phyloP scores from a whole-genome alignment of 192 early-diverging fungal species.

The Podila verticillata region DNA sequence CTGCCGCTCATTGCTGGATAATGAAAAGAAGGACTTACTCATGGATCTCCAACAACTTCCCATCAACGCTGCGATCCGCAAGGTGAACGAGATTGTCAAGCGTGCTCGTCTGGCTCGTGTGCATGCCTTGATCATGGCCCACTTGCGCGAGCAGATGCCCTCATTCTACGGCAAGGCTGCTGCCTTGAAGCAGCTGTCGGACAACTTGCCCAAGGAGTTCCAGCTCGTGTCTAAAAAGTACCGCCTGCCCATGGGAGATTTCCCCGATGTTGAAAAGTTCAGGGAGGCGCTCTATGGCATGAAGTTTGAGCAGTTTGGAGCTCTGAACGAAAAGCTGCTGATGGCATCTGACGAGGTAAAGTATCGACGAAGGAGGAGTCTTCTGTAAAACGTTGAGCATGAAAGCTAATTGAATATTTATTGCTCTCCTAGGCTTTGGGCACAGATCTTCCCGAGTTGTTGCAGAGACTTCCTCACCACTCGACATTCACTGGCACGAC shows the following conservation, averaged over 20 bases:
- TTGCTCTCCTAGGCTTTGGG: slow-evolving; percentile 40
- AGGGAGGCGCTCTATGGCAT: slow-evolving; percentile 46
- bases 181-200: slow-evolving; percentile 76
- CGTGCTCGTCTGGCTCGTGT: slow-evolving; percentile 78
- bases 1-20: slow-evolving; percentile 66
- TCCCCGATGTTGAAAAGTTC: slow-evolving; percentile 57
- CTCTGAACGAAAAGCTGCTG: slow-evolving; percentile 57
- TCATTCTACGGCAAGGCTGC: slow-evolving; percentile 79
- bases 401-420: not conserved
- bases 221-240: slow-evolving; percentile 71
- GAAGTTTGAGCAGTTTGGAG: slow-evolving; percentile 61
- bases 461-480: slow-evolving; percentile 52
- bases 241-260: slow-evolving; percentile 67
- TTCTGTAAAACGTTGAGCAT: not conserved
- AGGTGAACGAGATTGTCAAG: slow-evolving; percentile 90
- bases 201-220: slow-evolving; percentile 75
- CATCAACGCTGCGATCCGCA: slow-evolving; percentile 78
- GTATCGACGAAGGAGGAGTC: not conserved
- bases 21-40: slow-evolving; percentile 79
- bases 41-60: slow-evolving; percentile 75
- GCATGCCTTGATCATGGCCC: slow-evolving; percentile 83
- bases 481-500: slow-evolving; percentile 42
- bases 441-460: slow-evolving; percentile 56
- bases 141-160: slow-evolving; percentile 81
- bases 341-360: slow-evolving; percentile 55